A percentile compares a stretch with the other conserved stretches of the same genome.
phyloP scores from a whole-genome alignment of 2,329 filamentous ascomycete genomes.

The Diplocarpon mali region DNA sequence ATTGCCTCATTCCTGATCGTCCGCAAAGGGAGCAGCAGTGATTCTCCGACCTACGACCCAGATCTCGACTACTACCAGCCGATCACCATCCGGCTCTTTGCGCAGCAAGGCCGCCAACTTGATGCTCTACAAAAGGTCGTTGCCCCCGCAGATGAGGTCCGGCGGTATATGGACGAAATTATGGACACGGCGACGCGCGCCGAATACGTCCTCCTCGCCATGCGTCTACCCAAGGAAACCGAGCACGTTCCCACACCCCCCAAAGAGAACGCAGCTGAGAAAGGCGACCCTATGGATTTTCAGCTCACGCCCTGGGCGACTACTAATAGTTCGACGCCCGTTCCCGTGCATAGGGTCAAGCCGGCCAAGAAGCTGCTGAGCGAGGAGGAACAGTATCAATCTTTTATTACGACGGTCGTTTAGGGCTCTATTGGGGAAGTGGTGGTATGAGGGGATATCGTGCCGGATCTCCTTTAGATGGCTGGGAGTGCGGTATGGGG shows the following conservation, averaged over 20 bases:
- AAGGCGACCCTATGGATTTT: conserved; percentile 9
- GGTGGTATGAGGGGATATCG: no score
- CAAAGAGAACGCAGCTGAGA: conserved; percentile 9
- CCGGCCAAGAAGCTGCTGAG: conserved; percentile 25
- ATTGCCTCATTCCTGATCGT: conserved; percentile 70
- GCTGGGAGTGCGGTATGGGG: no score
- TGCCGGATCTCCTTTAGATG: no score
- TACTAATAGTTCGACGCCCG: conserved; percentile 13
- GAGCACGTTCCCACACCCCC: conserved; percentile 11
- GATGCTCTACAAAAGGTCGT: conserved; percentile 52
- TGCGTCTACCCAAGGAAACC: conserved; percentile 44
- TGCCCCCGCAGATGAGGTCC: conserved; percentile 50
- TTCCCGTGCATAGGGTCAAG: conserved; percentile 10
- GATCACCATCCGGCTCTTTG: conserved; percentile 50
- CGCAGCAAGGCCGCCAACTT: conserved; percentile 42
- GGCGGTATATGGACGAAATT: conserved; percentile 57
- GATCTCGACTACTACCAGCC: conserved; percentile 66
- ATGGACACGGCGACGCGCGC: conserved; percentile 60
- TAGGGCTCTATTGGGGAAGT: no score
- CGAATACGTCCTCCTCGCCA: conserved; percentile 55
- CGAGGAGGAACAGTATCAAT: conserved; percentile 37
- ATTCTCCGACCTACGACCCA: conserved; percentile 49
- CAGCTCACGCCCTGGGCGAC: conserved; percentile 19
- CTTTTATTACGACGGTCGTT: conserved; percentile 29
- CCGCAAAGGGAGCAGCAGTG: conserved; percentile 56